Base-by-base conservation (phyloP, 805 yeast genomes). In the Kluyveromyces nonfermentans region DNA sequence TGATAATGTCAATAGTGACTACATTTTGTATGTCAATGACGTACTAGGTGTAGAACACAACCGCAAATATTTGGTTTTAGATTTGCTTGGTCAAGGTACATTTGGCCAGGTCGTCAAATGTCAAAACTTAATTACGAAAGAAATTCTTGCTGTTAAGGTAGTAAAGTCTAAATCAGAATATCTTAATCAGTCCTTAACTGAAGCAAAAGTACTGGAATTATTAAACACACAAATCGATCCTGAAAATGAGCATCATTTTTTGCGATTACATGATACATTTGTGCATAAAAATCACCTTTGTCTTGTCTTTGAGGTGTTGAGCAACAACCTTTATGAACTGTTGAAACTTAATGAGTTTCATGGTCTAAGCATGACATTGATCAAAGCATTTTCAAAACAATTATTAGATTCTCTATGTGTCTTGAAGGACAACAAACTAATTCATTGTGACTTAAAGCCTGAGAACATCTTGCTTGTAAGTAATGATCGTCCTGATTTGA, bases 81-180 rank as follows among this genome's bases (percentile, higher is more conserved):
- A 90, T 62, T 72, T 93, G 14, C 65, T 93, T 35, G 99, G 99
- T 0, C 90, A 89, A 50, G 99, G 99, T 6, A 89, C 98, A 1
- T 93, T 93, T 71, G 98, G 98, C 8, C 99, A 93, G 65, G 99
- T 93, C 40, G 97, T 89, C 21, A 93, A 93, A 65, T 90, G 97
- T 65, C 69, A 65, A 48, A 76, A 76, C 57, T 68, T 83, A 57
- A 61, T 74, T 33, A 85, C 88, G 37, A 93, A 87, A 58, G 90
- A 86, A 49, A 77, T 90, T 17, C 85, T 89, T 20, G 98, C 98
- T 1, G 94, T 93, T 32, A 93, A 93, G 64, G 94, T 93, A 36
- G 85, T 93, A 46, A 93, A 90, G 61, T 83, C 95, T 31, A 84
- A 84, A 58, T 86, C 95, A 5, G 96, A 94, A 8, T 89, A 83